Evolutionary conservation across 768 basidiomycete species (phyloP).

Genomic region (Asterophora lycoperdoides): DNA sequence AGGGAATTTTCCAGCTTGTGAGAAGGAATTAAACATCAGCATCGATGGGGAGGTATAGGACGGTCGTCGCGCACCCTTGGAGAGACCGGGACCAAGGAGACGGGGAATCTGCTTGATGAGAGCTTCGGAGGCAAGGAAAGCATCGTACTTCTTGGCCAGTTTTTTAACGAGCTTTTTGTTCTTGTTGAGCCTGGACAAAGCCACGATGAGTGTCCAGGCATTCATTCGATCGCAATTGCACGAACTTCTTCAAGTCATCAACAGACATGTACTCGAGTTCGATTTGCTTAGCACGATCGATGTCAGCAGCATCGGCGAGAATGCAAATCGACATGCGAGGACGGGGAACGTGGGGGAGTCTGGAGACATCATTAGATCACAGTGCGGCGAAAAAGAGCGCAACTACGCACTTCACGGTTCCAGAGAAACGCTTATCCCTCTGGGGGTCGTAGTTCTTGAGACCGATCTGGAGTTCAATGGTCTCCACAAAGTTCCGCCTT

Average conservation of each 20-base stretch:
- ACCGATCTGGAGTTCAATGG: slow-evolving; percentile 93
- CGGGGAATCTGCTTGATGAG: slow-evolving; percentile 99
- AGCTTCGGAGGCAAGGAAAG: slow-evolving; percentile 95
- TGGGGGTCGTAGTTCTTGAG: slow-evolving; percentile 99
- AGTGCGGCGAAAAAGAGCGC: not conserved
- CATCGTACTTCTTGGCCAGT: slow-evolving; percentile 99
- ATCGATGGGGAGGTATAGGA: not conserved
- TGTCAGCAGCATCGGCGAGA: slow-evolving; percentile 98
- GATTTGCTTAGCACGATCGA: slow-evolving; percentile 97
- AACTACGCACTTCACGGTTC: slow-evolving; percentile 81
- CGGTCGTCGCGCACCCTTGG: slow-evolving; percentile 69
- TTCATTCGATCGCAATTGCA: not conserved
- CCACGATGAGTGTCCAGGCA: too few relatives aligned
- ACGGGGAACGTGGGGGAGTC: slow-evolving; percentile 94
- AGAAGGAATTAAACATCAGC: not conserved
- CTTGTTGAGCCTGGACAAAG: slow-evolving; percentile 79
- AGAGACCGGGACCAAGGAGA: slow-evolving; percentile 98
- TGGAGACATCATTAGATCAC: slow-evolving; percentile 26
- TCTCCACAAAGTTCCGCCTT: slow-evolving; percentile 93
- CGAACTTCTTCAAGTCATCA: slow-evolving; percentile 97
- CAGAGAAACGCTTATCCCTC: slow-evolving; percentile 99
- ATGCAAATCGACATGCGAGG: slow-evolving; percentile 99
- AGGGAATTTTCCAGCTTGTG: slow-evolving; percentile 93
- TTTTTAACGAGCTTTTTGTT: slow-evolving; percentile 99
- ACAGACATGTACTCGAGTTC: slow-evolving; percentile 99